A percentile compares a stretch with the other conserved stretches of the same genome.
Evolutionary conservation across 805 yeast species (phyloP).

Genomic region (Ogataea nonfermentans): DNA sequence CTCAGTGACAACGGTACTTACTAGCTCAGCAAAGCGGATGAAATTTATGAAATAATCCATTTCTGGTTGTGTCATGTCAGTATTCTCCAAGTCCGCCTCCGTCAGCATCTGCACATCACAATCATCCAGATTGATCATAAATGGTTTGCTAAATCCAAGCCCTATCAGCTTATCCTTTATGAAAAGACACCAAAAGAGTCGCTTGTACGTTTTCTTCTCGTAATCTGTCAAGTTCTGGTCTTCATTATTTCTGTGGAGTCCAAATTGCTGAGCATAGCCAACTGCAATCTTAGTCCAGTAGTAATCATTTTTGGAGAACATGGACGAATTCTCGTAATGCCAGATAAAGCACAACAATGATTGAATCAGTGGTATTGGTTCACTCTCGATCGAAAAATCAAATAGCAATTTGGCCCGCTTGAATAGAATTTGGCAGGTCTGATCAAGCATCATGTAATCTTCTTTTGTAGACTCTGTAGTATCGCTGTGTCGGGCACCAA

Average conservation of each 20-base stretch:
- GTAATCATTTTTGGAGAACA: slow-evolving; percentile 56
- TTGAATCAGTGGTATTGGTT: slow-evolving; percentile 61
- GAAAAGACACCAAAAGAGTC: slow-evolving; percentile 70
- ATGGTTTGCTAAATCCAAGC: slow-evolving; percentile 73
- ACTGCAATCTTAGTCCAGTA: slow-evolving; percentile 76
- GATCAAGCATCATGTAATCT: slow-evolving; percentile 44
- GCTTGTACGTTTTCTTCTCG: slow-evolving; percentile 26
- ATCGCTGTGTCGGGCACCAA: slow-evolving; percentile 61
- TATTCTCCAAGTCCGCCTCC: slow-evolving; percentile 61
- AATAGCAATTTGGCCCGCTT: slow-evolving; percentile 60
- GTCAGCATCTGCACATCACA: slow-evolving; percentile 74
- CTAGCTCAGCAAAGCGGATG: slow-evolving; percentile 66
- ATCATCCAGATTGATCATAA: slow-evolving; percentile 65
- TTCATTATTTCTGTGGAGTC: slow-evolving; percentile 54
- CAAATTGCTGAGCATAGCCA: slow-evolving; percentile 71
- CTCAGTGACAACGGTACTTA: slow-evolving; percentile 65
- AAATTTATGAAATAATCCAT: slow-evolving; percentile 59
- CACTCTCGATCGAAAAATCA: slow-evolving; percentile 67
- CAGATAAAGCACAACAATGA: slow-evolving; percentile 40
- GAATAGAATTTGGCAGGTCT: slow-evolving; percentile 31
- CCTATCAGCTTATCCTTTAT: slow-evolving; percentile 69
- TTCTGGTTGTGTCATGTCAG: slow-evolving; percentile 46
- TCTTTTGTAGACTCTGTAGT: slow-evolving; percentile 52
- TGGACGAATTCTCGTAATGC: slow-evolving; percentile 26
- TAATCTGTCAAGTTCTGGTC: slow-evolving; percentile 15